These are phyloP conservation scores for Lepraria neglecta DNA, from an alignment of 495 filamentous ascomycete species.

Conservation along the genomic window DNA sequence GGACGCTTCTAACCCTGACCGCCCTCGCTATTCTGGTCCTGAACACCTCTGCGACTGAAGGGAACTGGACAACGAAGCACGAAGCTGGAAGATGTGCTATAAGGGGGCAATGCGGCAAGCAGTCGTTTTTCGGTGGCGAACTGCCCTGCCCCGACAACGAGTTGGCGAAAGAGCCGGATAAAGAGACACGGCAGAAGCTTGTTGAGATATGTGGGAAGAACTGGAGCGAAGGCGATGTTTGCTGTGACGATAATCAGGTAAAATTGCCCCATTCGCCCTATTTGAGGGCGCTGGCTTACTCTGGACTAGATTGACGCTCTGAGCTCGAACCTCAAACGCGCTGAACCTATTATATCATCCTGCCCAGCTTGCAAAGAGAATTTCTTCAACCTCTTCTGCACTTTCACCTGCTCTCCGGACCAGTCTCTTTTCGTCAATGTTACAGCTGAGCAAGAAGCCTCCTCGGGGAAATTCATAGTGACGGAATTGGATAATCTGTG, in stretches of 20 bases:
- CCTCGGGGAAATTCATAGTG: constrained; percentile 63
- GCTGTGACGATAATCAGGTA: constrained; percentile 78
- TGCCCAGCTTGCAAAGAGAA: constrained; percentile 96
- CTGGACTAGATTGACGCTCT: constrained; percentile 62
- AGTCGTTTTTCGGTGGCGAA: constrained; percentile 77
- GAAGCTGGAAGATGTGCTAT: constrained; percentile 88
- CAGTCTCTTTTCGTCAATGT: constrained; percentile 95
- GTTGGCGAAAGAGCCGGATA: constrained; percentile 64
- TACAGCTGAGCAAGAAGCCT: constrained; percentile 61
- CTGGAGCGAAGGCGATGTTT: constrained; percentile 77
- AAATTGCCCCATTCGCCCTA: constrained; percentile 17
- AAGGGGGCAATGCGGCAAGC: constrained; percentile 82
- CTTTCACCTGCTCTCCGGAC: constrained; percentile 93
- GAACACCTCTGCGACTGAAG: background rate
- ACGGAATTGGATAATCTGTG: constrained; percentile 89
- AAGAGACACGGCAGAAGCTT: constrained; percentile 62
- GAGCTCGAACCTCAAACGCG: constrained; percentile 73
- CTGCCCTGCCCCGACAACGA: constrained; percentile 94
- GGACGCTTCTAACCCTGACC: constrained; percentile 6
- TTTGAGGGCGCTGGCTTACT: background rate
- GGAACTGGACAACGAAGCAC: constrained; percentile 54
- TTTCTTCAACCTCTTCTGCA: constrained; percentile 97
- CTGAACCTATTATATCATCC: constrained; percentile 77
- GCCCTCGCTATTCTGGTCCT: constrained; percentile 10
- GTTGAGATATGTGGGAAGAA: constrained; percentile 78